A percentile compares a stretch with the other conserved stretches of the same genome.
These are phyloP conservation scores for Tripterygium wilfordii DNA, from an alignment of 177 flowering plant genomes.

Conservation along the genomic window DNA sequence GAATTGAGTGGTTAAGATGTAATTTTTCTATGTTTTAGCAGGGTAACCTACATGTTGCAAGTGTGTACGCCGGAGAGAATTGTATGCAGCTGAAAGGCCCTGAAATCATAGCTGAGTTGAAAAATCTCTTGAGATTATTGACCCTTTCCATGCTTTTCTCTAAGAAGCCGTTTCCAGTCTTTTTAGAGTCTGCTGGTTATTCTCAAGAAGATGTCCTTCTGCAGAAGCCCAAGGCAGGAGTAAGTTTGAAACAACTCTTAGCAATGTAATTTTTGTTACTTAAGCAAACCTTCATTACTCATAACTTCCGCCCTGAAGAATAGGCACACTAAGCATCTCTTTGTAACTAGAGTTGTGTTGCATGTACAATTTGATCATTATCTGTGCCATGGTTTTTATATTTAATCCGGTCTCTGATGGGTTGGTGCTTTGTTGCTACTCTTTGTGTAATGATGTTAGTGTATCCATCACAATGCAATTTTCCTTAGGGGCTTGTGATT, in stretches of 20 bases:
- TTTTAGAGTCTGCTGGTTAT: constrained; percentile 67
- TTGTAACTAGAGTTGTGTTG: no score
- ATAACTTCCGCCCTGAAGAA: no score
- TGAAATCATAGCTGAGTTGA: constrained; percentile 51
- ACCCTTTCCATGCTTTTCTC: constrained; percentile 79
- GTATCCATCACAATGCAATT: no score
- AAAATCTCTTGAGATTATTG: constrained; percentile 44
- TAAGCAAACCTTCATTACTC: no score
- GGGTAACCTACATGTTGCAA: constrained; percentile 71
- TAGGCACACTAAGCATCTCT: no score
- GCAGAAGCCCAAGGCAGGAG: constrained; percentile 87
- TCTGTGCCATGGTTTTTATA: no score
- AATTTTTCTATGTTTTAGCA: constrained; percentile 11
- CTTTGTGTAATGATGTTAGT: no score
- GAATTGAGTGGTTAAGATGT: no score
- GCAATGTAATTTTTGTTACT: background rate
- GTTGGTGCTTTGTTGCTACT: no score
- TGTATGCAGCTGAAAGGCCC: constrained; percentile 57
- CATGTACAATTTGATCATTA: no score
- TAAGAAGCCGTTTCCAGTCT: constrained; percentile 79
- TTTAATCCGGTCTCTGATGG: no score
- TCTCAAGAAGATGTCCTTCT: constrained; percentile 65
- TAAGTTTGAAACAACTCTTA: constrained; percentile 25
- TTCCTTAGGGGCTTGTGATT: no score
- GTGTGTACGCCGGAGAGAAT: constrained; percentile 65